phyloP scores from a whole-genome alignment of 2,329 filamentous ascomycete species.

The Colletotrichum horii region DNA sequence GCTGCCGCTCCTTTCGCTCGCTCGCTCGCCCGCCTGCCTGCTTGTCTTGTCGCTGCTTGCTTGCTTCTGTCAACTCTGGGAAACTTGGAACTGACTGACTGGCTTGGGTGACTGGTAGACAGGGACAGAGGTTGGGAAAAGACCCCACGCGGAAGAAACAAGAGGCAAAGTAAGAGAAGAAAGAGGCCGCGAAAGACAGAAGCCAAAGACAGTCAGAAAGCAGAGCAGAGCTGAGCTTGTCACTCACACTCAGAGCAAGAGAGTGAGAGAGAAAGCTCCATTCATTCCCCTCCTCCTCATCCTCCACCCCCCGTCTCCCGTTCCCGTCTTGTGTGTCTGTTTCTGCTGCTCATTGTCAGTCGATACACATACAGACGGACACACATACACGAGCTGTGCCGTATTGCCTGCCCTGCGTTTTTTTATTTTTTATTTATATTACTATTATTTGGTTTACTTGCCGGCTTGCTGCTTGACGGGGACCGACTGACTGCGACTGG shows the following conservation, averaged over 20 bases:
- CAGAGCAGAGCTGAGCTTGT: background rate
- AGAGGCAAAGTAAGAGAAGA: background rate
- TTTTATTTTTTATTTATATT: background rate
- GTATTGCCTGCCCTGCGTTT: background rate
- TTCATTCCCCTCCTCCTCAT: background rate
- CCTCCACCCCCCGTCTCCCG: background rate
- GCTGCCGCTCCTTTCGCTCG: background rate
- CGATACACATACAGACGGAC: background rate
- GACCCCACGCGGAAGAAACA: background rate
- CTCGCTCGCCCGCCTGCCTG: background rate
- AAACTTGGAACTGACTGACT: background rate
- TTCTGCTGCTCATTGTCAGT: conserved; percentile 8
- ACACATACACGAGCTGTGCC: conserved; percentile 1
- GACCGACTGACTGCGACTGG: background rate
- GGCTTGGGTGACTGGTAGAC: background rate
- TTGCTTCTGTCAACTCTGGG: background rate
- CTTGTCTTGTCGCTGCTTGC: background rate
- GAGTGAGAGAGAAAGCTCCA: background rate
- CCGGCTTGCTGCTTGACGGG: background rate
- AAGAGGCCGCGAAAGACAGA: background rate
- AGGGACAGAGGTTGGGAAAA: background rate
- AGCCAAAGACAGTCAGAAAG: background rate
- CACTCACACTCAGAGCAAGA: background rate
- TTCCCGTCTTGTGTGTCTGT: background rate
- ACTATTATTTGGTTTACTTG: background rate